phyloP scores from a whole-genome alignment of 140 eudicot genomes.

The Anethum foeniculum region DNA sequence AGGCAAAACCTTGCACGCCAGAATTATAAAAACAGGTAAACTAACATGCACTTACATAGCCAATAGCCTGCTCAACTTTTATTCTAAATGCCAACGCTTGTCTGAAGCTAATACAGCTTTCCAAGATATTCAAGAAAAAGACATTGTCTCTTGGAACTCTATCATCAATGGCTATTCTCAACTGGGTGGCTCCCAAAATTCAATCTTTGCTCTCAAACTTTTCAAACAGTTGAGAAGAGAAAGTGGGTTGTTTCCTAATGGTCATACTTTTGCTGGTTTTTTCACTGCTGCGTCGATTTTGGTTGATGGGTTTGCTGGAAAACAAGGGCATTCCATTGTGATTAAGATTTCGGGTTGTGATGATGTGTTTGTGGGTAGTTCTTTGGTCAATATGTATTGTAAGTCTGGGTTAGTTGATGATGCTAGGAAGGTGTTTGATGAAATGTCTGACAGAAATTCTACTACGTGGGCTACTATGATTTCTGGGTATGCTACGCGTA shows the following conservation, averaged over 20 bases:
- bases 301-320: slow-evolving; percentile 34
- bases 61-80: slow-evolving; percentile 59
- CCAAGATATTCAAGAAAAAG: slow-evolving; percentile 30
- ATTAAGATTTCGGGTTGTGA: slow-evolving; percentile 27
- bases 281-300: slow-evolving; percentile 49
- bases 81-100: slow-evolving; percentile 64
- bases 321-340: slow-evolving; percentile 39
- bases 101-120: slow-evolving; percentile 53
- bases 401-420: slow-evolving; percentile 44
- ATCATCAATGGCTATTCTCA: slow-evolving; percentile 66
- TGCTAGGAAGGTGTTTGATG: slow-evolving; percentile 78
- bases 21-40: slow-evolving; percentile 50
- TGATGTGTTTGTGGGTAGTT: slow-evolving; percentile 67
- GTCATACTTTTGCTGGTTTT: slow-evolving; percentile 55
- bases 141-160: slow-evolving; percentile 77
- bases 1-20: slow-evolving; percentile 58
- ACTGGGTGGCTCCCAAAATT: slow-evolving; percentile 22
- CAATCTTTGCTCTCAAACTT: slow-evolving; percentile 32
- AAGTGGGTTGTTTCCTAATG: slow-evolving; percentile 37
- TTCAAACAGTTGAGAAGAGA: slow-evolving; percentile 40
- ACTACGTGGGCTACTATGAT: slow-evolving; percentile 80
- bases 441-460: slow-evolving; percentile 67
- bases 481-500: slow-evolving; percentile 62
- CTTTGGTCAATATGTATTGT: slow-evolving; percentile 69
- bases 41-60: slow-evolving; percentile 40